Evolutionary conservation across 345 rosid species (phyloP).

Genomic region (Citrus maxima): DNA sequence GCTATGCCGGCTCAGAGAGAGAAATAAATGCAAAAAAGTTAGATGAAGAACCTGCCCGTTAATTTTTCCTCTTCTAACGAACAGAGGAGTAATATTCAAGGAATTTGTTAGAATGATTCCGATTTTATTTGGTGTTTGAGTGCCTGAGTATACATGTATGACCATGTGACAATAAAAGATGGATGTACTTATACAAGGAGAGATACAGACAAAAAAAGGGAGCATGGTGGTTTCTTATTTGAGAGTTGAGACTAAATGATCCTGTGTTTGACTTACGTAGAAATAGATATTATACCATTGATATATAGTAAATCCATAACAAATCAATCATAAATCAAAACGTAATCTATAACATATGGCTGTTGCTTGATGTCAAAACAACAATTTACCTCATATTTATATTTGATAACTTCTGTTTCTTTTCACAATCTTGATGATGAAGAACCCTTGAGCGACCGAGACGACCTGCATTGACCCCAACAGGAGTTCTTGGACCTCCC

Average conservation of each 20-base stretch:
- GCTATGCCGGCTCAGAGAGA: neutral
- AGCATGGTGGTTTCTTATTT: neutral
- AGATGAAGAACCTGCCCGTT: neutral
- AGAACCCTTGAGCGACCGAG: neutral
- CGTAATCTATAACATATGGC: neutral
- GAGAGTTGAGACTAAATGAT: neutral
- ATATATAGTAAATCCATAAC: neutral
- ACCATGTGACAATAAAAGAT: neutral
- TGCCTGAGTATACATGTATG: neutral
- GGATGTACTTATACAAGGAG: neutral
- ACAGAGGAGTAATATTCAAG: neutral
- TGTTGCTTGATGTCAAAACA: neutral
- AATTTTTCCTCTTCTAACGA: neutral
- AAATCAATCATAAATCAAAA: neutral
- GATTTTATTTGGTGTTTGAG: neutral
- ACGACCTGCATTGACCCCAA: slow-evolving; percentile 9
- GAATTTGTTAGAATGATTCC: neutral
- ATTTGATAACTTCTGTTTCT: slow-evolving; percentile 18
- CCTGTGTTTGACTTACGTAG: neutral
- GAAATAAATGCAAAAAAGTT: neutral
- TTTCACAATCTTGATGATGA: slow-evolving; percentile 24
- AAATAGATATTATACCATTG: neutral
- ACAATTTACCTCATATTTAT: slow-evolving; percentile 23
- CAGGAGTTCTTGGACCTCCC: slow-evolving; percentile 21
- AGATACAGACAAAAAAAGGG: neutral